Base-by-base conservation (phyloP, 2,329 filamentous ascomycete genomes). In the Trichoderma sp. region DNA sequence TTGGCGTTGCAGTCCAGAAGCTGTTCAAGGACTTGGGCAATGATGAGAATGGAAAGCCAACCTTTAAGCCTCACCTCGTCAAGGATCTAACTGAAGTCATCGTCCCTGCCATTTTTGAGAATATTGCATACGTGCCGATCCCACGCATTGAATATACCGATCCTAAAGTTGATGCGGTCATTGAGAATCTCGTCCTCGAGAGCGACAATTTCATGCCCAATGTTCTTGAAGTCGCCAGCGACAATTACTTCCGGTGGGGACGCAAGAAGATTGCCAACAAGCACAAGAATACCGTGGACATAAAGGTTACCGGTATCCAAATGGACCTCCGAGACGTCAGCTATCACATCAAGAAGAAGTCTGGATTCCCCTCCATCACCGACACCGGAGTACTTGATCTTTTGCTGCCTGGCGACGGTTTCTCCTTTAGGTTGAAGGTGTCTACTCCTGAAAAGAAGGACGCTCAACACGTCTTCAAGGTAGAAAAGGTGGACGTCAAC, bases 131-230 rank as follows among this genome's bases (percentile, higher is more conserved):
- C 84, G 90, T 99, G 16, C 95, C 97, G 4, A 91, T 99, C 67
- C 97, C 97, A 27, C 93, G 97, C 74, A 98, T 99, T 76, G 97
- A 99, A 86, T 97, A 95, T 82, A 93, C 91, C 1, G 97, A 98
- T 80, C 89, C 90, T 3, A 91, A 93, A 88, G 88, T 97, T 69
- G 97, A 99, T 84, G 93, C 93, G 66, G 90, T 98, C 66, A 90
- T 99, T 62, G 97, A 99, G 87, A 99, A 99, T 84, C 87, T 99
- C 12, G 93, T 98, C 63, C 90, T 99, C 71, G 97, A 99, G 86
- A 95, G 94, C 78, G 95, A 98, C 87, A 99, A 99, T 86, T 92
- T 99, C 80, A 95, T 95, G 86, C 97, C 97, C 78, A 99, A 99
- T 80, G 89, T 96, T 6, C 85, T 97, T 53, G 96, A 99, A 84